These are phyloP conservation scores for Aspergillus wentii DNA, from an alignment of 495 filamentous ascomycete species.

Conservation along the genomic window DNA sequence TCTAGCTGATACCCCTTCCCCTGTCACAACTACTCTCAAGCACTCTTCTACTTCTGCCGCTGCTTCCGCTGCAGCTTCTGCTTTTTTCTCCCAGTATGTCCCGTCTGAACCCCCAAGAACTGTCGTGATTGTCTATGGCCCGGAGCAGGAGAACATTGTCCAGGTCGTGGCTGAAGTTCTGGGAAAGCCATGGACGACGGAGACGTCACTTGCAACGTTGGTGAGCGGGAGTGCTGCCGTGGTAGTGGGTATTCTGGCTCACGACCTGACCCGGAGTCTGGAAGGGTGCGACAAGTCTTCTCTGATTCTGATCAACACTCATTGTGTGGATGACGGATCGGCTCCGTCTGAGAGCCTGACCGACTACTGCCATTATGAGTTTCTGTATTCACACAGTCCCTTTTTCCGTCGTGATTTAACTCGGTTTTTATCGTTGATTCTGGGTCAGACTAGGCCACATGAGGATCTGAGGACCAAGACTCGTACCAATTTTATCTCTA, in stretches of 20 bases:
- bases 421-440: constrained; percentile 69
- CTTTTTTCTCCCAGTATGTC: constrained; percentile 6
- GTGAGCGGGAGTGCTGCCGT: constrained; percentile 42
- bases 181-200: constrained; percentile 59
- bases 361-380: constrained; percentile 71
- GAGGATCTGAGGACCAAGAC: constrained; percentile 69
- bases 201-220: constrained; percentile 46
- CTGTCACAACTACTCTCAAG: constrained; percentile 9
- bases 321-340: constrained; percentile 67
- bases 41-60: constrained; percentile 3
- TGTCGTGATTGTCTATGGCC: constrained; percentile 56
- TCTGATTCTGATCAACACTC: constrained; percentile 63
- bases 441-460: constrained; percentile 71
- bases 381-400: constrained; percentile 65
- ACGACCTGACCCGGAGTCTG: constrained; percentile 49
- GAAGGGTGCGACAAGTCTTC: constrained; percentile 39
- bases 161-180: constrained; percentile 63
- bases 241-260: constrained; percentile 54
- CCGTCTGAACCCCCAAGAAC: constrained; percentile 20
- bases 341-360: constrained; percentile 59
- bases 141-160: constrained; percentile 60
- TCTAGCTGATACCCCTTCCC: constrained; percentile 17
- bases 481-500: constrained; percentile 77
- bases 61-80: constrained; percentile 5
- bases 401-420: constrained; percentile 73